phyloP scores from a whole-genome alignment of 78 protist species.

The Emiliania huxleyi region DNA sequence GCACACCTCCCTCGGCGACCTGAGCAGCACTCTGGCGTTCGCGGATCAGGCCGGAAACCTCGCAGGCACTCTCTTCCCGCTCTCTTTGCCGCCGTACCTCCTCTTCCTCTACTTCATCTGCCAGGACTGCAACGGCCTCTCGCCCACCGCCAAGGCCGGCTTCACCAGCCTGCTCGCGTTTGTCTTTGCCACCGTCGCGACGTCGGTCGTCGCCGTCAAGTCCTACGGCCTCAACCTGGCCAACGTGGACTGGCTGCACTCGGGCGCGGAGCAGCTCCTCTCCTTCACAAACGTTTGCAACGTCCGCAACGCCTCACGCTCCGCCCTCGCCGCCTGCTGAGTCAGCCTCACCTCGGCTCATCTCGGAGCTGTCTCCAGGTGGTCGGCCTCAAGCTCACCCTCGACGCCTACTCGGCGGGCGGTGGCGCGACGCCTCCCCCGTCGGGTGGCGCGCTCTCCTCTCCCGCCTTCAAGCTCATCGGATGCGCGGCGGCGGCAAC shows the following conservation, averaged over 20 bases:
- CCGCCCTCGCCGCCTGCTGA: constrained; percentile 11
- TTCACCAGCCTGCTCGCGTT: constrained; percentile 30
- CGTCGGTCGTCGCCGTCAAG: constrained; percentile 12
- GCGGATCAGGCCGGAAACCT: not conserved
- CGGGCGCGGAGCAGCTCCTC: constrained; percentile 43
- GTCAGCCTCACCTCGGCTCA: no score
- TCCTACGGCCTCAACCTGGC: constrained; percentile 35
- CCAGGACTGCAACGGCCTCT: not conserved
- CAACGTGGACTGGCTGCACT: constrained; percentile 55
- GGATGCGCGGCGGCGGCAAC: no score
- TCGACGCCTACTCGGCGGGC: not conserved
- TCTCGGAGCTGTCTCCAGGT: no score
- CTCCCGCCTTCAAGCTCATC: no score
- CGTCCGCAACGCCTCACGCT: no score
- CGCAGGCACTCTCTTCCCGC: constrained; percentile 44
- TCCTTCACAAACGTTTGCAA: constrained; percentile 28
- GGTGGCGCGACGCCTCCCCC: not conserved
- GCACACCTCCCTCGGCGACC: not conserved
- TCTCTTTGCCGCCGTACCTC: not conserved
- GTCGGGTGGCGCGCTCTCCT: no score
- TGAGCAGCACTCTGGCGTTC: not conserved
- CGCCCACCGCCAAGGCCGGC: not conserved
- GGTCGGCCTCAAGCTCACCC: no score
- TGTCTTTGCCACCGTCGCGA: constrained; percentile 36
- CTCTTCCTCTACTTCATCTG: constrained; percentile 25